Percentiles rank a stretch among this genome's conserved stretches.
Conservation (phyloP, 176 grass and related monocot species). For the Oryza australiensis region DNA sequence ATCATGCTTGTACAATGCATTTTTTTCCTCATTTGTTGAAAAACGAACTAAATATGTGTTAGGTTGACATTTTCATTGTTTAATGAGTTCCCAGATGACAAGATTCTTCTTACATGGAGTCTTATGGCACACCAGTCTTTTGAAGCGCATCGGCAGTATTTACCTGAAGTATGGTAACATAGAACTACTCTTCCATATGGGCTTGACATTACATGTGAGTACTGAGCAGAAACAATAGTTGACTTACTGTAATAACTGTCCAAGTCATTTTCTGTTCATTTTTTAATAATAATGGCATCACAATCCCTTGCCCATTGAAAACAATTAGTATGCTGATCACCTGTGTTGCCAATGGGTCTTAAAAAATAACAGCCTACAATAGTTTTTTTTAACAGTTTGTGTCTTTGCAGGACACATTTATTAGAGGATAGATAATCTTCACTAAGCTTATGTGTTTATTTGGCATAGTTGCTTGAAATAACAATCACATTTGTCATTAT, state of each 20-base stretch:
- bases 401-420: background rate
- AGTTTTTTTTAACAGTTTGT: too few species aligned
- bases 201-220: constrained; percentile 1
- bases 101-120: background rate
- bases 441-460: background rate
- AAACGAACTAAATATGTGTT: background rate
- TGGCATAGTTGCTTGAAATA: background rate
- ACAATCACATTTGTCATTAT: background rate
- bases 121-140: background rate
- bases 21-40: background rate
- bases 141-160: background rate
- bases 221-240: background rate
- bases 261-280: background rate
- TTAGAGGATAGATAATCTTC: constrained; percentile 19
- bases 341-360: background rate
- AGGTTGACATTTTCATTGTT: background rate
- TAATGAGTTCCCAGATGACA: background rate
- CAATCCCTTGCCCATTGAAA: background rate
- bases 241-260: background rate
- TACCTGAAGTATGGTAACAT: background rate
- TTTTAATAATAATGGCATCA: background rate
- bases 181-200: background rate
- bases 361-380: constrained; percentile 11
- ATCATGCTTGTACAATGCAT: background rate
- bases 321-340: background rate